Percentiles rank a stretch among this genome's conserved stretches.
These are phyloP conservation scores for Cynanchum wilfordii DNA, from an alignment of 257 asterid species.

Conservation along the genomic window DNA sequence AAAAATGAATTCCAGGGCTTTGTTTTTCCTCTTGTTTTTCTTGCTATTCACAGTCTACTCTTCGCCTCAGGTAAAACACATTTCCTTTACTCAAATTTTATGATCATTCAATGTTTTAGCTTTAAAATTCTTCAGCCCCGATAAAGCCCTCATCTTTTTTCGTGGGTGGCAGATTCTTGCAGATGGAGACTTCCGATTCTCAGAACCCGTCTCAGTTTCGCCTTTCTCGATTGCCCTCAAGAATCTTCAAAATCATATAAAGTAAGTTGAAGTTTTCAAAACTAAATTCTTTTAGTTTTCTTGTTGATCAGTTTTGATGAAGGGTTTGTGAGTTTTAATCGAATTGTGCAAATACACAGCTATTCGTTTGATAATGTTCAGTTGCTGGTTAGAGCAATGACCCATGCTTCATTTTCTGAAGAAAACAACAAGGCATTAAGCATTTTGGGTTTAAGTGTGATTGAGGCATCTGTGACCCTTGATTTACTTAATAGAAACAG, in stretches of 20 bases:
- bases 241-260: constrained; percentile 52
- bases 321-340: constrained; percentile 1
- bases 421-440: constrained; percentile 79
- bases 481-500: constrained; percentile 34
- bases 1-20: constrained; percentile 30
- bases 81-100: background rate
- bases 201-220: constrained; percentile 21
- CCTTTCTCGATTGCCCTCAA: constrained; percentile 57
- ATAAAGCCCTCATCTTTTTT: constrained; percentile 3
- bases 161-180: constrained; percentile 26
- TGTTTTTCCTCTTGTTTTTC: constrained; percentile 21
- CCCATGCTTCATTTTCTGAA: constrained; percentile 70
- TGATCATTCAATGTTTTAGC: background rate
- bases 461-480: constrained; percentile 40
- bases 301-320: background rate
- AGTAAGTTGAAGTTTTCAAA: constrained; percentile 26
- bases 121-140: constrained; percentile 10
- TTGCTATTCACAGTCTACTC: constrained; percentile 30
- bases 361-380: constrained; percentile 52
- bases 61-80: constrained; percentile 33
- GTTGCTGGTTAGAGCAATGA: constrained; percentile 59
- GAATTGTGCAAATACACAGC: constrained; percentile 23
- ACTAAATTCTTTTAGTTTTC: too few species aligned
- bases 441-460: constrained; percentile 48
- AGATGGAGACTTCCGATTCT: constrained; percentile 10